These are phyloP conservation scores for Pseudogymnoascus sp. DNA, from an alignment of 2,329 filamentous ascomycete species.

Conservation along the genomic window DNA sequence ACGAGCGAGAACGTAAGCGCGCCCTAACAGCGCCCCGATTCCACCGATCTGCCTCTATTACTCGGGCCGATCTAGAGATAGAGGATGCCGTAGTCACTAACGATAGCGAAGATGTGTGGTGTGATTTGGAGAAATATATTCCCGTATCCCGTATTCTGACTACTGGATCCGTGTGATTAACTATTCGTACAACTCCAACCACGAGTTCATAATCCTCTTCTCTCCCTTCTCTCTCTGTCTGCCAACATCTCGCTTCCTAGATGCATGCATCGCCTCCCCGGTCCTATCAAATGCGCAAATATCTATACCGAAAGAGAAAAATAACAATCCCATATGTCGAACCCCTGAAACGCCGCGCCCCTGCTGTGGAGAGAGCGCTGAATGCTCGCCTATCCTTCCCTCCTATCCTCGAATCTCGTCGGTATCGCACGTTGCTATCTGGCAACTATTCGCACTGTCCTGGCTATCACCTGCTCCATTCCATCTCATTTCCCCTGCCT, in stretches of 20 bases:
- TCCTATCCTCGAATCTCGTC: constrained; percentile 5
- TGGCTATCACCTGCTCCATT: background rate
- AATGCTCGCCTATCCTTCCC: background rate
- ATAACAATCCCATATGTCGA: constrained; percentile 1
- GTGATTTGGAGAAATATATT: background rate
- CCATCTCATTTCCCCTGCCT: background rate
- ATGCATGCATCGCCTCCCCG: background rate
- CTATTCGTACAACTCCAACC: background rate
- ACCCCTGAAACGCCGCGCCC: constrained; percentile 5
- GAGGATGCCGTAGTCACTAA: background rate
- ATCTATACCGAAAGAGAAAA: constrained; percentile 1
- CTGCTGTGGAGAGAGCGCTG: background rate
- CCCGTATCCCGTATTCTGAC: background rate
- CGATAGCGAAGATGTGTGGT: background rate
- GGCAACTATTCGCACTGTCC: background rate
- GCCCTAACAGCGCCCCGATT: background rate
- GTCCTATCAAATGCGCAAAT: background rate
- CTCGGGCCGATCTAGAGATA: background rate
- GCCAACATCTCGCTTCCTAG: background rate
- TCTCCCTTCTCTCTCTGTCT: background rate
- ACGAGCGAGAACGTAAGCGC: background rate
- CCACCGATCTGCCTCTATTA: background rate
- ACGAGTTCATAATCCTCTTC: background rate
- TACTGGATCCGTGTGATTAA: background rate
- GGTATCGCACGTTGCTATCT: background rate